These are phyloP conservation scores for Phytophthora sp. DNA, from an alignment of 352 stramenopile genomes.

Conservation along the genomic window DNA sequence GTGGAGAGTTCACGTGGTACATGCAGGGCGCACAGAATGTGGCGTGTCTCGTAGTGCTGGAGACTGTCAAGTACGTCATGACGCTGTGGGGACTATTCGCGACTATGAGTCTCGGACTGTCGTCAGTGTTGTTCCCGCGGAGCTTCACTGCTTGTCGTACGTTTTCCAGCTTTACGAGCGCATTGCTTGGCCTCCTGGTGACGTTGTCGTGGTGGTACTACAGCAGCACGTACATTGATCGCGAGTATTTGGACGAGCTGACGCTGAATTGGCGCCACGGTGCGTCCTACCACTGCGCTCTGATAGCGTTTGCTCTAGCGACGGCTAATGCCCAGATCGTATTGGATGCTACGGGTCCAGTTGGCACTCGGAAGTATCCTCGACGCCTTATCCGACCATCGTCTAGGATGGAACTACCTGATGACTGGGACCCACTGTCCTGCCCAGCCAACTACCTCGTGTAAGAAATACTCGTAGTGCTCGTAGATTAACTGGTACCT, in stretches of 20 bases:
- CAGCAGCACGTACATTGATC: slow-evolving; percentile 55
- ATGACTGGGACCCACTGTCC: slow-evolving; percentile 48
- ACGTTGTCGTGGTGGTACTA: slow-evolving; percentile 64
- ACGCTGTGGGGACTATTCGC: slow-evolving; percentile 47
- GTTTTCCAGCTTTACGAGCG: slow-evolving; percentile 46
- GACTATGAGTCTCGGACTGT: slow-evolving; percentile 27
- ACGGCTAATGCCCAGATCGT: slow-evolving; percentile 36
- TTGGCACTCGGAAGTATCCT: slow-evolving; percentile 32
- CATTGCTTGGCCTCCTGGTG: slow-evolving; percentile 45
- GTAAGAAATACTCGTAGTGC: slow-evolving; percentile 17
- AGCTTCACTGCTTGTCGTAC: slow-evolving; percentile 20
- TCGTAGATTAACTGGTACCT: not conserved
- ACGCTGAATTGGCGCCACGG: slow-evolving; percentile 48
- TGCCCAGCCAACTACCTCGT: slow-evolving; percentile 67
- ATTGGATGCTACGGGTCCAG: slow-evolving; percentile 18
- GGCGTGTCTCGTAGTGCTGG: slow-evolving; percentile 63
- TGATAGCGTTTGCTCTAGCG: slow-evolving; percentile 38
- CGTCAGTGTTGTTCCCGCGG: slow-evolving; percentile 25
- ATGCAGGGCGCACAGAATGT: slow-evolving; percentile 59
- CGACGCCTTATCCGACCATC: slow-evolving; percentile 28
- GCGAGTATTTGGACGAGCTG: slow-evolving; percentile 40
- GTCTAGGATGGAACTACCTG: slow-evolving; percentile 14
- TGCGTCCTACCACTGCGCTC: slow-evolving; percentile 45
- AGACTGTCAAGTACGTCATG: slow-evolving; percentile 59
- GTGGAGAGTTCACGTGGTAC: slow-evolving; percentile 45